Evolutionary conservation across 2,329 filamentous ascomycete genomes (phyloP), one percentile per base, ranked within the genome.

Genomic region (Cytospora leucostoma): DNA sequence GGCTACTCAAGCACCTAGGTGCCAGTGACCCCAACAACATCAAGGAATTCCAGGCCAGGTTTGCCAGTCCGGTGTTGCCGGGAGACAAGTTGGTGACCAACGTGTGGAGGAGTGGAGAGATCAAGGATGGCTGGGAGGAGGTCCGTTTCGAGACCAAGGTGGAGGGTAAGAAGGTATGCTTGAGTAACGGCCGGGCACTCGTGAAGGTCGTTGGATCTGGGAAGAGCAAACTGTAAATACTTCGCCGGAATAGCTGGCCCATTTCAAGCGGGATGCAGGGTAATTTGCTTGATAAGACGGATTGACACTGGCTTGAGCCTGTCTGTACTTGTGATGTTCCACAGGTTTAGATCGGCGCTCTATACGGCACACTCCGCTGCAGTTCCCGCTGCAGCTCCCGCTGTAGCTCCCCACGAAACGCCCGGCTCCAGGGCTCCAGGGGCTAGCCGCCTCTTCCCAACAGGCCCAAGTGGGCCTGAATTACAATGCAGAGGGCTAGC

Each of bases 31-130:
- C 93, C 1, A 84, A 84, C 68, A 96, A 94, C 71, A 81, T 97
- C 69, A 91, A 87, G 77, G 91, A 95, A 77, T 97, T 94, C 80
- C 91, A 94, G 79, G 92, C 92, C 19, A 83, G 93, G 51, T 97
- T 97, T 74, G 92, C 92, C 13, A 89, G 87, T 67, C 93, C 93
- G 1, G 93, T 97, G 10, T 88, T 86, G 73, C 92, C 92, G 0
- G 92, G 90, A 27, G 91, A 95, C 74, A 93, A 90, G 79, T 82
- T 97, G 35, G 84, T 91, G 40, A 92, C 88, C 7, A 87, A 91
- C 73, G 91, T 91, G 57, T 97, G 93, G 93, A 83, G 83, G 73
- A 91, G 85, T 27, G 92, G 92, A 1, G 79, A 88, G 70, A 76
- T 79, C 70, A 82, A 87, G 73, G 84, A 83, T 51, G 88, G 84